Percentiles rank a stretch among this genome's conserved stretches.
These are phyloP conservation scores for Aspergillus niger DNA, from an alignment of 2,329 filamentous ascomycete genomes.

Conservation along the genomic window DNA sequence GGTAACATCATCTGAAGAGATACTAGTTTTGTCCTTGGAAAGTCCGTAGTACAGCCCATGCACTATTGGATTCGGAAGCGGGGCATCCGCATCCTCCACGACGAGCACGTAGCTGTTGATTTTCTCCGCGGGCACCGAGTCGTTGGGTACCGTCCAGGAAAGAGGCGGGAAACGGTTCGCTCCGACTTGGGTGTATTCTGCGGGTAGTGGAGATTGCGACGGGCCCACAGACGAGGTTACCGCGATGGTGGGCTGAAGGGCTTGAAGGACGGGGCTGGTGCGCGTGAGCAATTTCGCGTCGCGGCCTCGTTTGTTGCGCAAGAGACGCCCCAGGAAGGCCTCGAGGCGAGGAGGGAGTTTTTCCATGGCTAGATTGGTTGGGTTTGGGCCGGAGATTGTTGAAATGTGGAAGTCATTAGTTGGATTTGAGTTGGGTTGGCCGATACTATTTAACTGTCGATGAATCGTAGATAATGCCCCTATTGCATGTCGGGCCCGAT, in stretches of 20 bases:
- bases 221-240: not conserved
- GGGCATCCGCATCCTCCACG: constrained; percentile 51
- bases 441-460: too few relatives aligned
- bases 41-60: constrained; percentile 50
- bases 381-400: not conserved
- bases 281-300: constrained; percentile 41
- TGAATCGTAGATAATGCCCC: too few relatives aligned
- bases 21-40: constrained; percentile 31
- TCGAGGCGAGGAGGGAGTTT: not conserved
- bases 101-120: constrained; percentile 45
- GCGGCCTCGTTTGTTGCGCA: not conserved
- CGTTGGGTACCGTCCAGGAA: constrained; percentile 38
- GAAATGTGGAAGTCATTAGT: not conserved
- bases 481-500: too few relatives aligned
- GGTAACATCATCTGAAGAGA: constrained; percentile 41
- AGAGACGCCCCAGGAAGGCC: not conserved
- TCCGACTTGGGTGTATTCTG: not conserved
- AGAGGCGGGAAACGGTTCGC: not conserved
- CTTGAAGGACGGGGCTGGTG: constrained; percentile 20
- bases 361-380: not conserved
- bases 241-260: not conserved
- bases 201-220: not conserved
- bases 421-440: too few relatives aligned
- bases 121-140: constrained; percentile 36
- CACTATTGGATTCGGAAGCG: constrained; percentile 47